Percentiles rank a stretch among this genome's conserved stretches.
Conservation (phyloP, 805 yeast species). For the Kodamaea leandrae region DNA sequence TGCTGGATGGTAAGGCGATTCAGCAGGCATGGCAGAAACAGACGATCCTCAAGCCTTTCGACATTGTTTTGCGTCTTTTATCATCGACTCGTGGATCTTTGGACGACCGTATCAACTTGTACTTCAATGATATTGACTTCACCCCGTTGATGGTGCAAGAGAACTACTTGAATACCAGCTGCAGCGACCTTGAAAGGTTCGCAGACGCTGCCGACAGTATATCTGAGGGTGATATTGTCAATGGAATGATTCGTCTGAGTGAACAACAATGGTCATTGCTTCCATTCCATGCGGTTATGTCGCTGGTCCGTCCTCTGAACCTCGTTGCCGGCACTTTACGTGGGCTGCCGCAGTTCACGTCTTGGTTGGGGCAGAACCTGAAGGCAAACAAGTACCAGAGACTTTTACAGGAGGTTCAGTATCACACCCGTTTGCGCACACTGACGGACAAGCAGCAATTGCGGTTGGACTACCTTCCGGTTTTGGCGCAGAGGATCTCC, state of each 20-base stretch:
- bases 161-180: conserved; percentile 64
- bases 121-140: conserved; percentile 92
- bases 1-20: conserved; percentile 60
- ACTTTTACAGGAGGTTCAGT: conserved; percentile 79
- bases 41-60: conserved; percentile 88
- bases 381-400: conserved; percentile 76
- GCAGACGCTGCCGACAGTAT: conserved; percentile 84
- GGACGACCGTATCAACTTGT: conserved; percentile 81
- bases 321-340: conserved; percentile 68
- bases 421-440: conserved; percentile 79
- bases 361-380: conserved; percentile 89
- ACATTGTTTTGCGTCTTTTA: conserved; percentile 69
- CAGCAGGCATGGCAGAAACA: conserved; percentile 83
- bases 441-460: conserved; percentile 73
- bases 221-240: conserved; percentile 81
- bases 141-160: conserved; percentile 96
- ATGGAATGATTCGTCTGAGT: conserved; percentile 76
- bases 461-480: conserved; percentile 73
- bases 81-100: conserved; percentile 50
- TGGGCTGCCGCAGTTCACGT: conserved; percentile 73
- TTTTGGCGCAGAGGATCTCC: conserved; percentile 54
- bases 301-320: conserved; percentile 77
- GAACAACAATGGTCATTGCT: conserved; percentile 93
- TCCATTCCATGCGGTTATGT: conserved; percentile 86
- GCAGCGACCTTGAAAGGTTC: conserved; percentile 50